These are phyloP conservation scores for Pilatotrama ljubarskyi DNA, from an alignment of 768 basidiomycete genomes.

Conservation along the genomic window DNA sequence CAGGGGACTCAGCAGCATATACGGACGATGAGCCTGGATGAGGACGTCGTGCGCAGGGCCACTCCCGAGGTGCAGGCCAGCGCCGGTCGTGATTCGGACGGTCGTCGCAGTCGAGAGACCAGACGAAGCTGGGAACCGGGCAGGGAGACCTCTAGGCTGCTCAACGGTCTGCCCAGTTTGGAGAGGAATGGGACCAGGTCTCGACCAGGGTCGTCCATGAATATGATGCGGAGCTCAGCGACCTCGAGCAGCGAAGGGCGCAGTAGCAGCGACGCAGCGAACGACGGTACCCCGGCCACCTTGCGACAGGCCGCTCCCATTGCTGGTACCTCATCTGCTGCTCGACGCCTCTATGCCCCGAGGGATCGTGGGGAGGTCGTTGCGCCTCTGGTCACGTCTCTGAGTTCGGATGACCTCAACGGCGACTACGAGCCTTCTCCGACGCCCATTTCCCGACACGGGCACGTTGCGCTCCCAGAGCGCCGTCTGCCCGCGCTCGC, in stretches of 20 bases:
- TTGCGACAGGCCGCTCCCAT: constrained; percentile 20
- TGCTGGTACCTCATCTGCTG: constrained; percentile 34
- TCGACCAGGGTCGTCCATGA: constrained; percentile 19
- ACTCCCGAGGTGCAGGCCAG: constrained; percentile 37
- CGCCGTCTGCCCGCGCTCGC: constrained; percentile 50
- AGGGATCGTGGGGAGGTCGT: constrained; percentile 47
- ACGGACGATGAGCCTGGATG: constrained; percentile 56
- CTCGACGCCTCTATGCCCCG: constrained; percentile 57
- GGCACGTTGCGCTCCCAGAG: constrained; percentile 34
- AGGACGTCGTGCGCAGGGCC: constrained; percentile 41
- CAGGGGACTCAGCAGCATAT: constrained; percentile 40
- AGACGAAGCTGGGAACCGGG: constrained; percentile 47
- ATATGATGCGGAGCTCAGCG: constrained; percentile 24
- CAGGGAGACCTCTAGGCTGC: constrained; percentile 23
- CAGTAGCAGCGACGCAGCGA: constrained; percentile 19
- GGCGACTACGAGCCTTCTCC: constrained; percentile 47
- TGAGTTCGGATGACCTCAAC: constrained; percentile 29
- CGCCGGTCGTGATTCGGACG: constrained; percentile 54
- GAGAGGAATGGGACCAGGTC: constrained; percentile 19
- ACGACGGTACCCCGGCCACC: constrained; percentile 26
- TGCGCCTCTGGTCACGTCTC: constrained; percentile 14
- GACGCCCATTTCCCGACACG: constrained; percentile 41
- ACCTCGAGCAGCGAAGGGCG: constrained; percentile 34
- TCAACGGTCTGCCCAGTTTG: constrained; percentile 32
- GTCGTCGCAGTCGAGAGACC: constrained; percentile 52